phyloP scores from a whole-genome alignment of 1,139 yeast genomes.

The Scheffersomyces parashehatae region DNA sequence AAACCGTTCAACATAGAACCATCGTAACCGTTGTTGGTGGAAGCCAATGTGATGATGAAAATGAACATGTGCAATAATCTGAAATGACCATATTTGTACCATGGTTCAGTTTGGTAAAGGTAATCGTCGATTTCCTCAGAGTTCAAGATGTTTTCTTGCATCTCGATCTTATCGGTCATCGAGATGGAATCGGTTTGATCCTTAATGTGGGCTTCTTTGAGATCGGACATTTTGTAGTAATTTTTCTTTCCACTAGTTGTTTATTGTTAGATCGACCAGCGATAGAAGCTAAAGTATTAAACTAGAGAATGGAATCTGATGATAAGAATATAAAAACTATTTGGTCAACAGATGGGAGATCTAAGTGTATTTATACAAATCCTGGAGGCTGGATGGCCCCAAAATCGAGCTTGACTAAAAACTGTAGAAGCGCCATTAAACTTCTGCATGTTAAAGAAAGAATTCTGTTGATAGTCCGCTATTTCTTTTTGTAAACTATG shows the following conservation, averaged over 20 bases:
- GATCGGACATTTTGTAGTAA: slow-evolving; percentile 5
- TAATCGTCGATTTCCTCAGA: slow-evolving; percentile 7
- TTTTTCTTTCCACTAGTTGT: not conserved
- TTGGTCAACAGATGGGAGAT: not conserved
- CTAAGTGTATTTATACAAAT: not conserved
- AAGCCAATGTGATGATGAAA: slow-evolving; percentile 18
- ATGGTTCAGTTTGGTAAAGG: slow-evolving; percentile 3
- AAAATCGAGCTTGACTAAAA: not conserved
- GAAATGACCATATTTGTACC: slow-evolving; percentile 13
- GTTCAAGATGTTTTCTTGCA: slow-evolving; percentile 5
- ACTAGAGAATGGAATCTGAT: too few relatives aligned
- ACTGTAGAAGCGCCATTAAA: too few relatives aligned
- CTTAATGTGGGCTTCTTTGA: slow-evolving; percentile 2
- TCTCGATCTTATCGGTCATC: slow-evolving; percentile 8
- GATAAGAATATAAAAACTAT: too few relatives aligned
- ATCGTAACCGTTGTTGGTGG: slow-evolving; percentile 23
- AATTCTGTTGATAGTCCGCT: not conserved
- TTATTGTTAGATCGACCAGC: slow-evolving; percentile 1
- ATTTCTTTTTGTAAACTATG: not conserved
- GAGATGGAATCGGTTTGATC: slow-evolving; percentile 4
- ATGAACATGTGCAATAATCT: slow-evolving; percentile 11
- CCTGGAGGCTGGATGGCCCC: slow-evolving; percentile 1
- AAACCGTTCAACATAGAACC: slow-evolving; percentile 24
- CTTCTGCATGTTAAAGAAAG: not conserved
- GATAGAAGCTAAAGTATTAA: not conserved